Conservation (phyloP, 371 early-diverging fungal species). For the Mucor sp. region DNA sequence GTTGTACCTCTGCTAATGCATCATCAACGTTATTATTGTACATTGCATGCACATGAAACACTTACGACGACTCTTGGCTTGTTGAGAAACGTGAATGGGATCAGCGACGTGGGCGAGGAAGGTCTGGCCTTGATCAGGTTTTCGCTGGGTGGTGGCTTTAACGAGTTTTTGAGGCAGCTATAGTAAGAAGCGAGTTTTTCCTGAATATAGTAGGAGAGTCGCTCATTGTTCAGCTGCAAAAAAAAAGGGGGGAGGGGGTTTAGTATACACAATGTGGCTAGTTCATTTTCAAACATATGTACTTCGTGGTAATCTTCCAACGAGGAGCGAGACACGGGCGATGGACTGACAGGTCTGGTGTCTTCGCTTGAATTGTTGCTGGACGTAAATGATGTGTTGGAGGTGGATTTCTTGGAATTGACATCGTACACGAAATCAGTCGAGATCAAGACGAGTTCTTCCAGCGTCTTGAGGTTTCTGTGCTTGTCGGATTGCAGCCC, state of each 20-base stretch:
- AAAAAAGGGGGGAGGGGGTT: not conserved
- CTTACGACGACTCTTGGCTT: slow-evolving; percentile 28
- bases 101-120: slow-evolving; percentile 17
- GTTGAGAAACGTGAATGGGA: slow-evolving; percentile 28
- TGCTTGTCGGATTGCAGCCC: slow-evolving; percentile 18
- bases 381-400: not conserved
- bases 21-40: not conserved
- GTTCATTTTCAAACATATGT: not conserved
- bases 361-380: not conserved
- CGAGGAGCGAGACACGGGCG: slow-evolving; percentile 6
- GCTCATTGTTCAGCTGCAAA: slow-evolving; percentile 22
- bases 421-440: slow-evolving; percentile 18
- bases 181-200: slow-evolving; percentile 31
- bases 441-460: slow-evolving; percentile 15
- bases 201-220: slow-evolving; percentile 33
- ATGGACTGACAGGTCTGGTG: not conserved
- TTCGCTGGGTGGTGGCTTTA: slow-evolving; percentile 13
- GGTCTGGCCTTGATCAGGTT: slow-evolving; percentile 7
- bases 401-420: slow-evolving; percentile 6
- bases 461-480: slow-evolving; percentile 21
- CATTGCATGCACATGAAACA: not conserved
- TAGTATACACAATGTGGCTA: not conserved
- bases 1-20: slow-evolving; percentile 25
- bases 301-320: slow-evolving; percentile 20
- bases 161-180: slow-evolving; percentile 20